phyloP scores from a whole-genome alignment of 768 basidiomycete genomes.

The Tricholoma furcatifolium region DNA sequence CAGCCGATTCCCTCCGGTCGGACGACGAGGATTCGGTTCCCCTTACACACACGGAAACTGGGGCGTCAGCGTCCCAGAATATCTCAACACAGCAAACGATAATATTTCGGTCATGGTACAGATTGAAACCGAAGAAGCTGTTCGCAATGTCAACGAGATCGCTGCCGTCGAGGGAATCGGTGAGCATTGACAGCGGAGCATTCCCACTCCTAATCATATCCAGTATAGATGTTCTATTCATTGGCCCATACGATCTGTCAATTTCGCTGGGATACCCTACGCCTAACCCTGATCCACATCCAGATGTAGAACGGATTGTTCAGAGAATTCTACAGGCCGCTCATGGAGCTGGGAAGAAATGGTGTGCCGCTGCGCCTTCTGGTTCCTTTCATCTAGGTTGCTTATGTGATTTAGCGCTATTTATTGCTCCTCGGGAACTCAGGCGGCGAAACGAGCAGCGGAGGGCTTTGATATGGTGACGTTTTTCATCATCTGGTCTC shows the following conservation, averaged over 20 bases:
- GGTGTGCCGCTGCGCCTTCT: constrained; percentile 32
- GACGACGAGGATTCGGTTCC: constrained; percentile 64
- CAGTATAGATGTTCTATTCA: constrained; percentile 37
- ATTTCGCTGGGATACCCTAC: constrained; percentile 57
- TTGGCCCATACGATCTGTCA: constrained; percentile 71
- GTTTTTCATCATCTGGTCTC: neutral
- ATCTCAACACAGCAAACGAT: constrained; percentile 54
- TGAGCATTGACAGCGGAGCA: constrained; percentile 23
- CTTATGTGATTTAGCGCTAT: constrained; percentile 15
- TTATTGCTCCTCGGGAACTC: constrained; percentile 21
- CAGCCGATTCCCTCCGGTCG: constrained; percentile 59
- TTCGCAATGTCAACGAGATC: constrained; percentile 60
- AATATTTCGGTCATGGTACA: constrained; percentile 59
- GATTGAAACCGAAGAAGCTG: constrained; percentile 61
- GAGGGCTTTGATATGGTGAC: constrained; percentile 27
- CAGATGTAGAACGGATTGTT: constrained; percentile 60
- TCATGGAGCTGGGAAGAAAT: constrained; percentile 62
- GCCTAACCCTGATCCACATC: constrained; percentile 64
- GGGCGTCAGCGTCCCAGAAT: constrained; percentile 51
- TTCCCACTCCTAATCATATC: neutral
- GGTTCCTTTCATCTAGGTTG: neutral
- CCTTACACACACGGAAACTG: constrained; percentile 61
- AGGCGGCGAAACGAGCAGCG: constrained; percentile 20
- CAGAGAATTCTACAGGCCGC: constrained; percentile 48
- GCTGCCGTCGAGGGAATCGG: constrained; percentile 62